These are phyloP conservation scores for Nephromyces sp. DNA, from an alignment of 169 alveolate species.

Conservation along the genomic window DNA sequence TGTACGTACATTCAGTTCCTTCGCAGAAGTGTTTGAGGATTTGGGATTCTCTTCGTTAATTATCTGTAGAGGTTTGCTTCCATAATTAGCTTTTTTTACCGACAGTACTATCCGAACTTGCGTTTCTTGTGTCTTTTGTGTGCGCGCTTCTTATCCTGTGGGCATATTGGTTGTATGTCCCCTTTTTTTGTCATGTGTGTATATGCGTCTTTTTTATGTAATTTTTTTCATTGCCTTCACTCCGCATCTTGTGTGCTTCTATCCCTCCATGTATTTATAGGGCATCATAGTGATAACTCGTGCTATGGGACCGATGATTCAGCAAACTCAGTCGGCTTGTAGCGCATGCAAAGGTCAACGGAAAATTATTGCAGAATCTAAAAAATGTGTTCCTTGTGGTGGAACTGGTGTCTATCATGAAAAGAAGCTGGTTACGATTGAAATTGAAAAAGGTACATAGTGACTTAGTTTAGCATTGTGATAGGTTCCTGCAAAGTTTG, in stretches of 20 bases:
- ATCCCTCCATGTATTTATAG: not conserved
- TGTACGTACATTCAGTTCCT: too few species aligned
- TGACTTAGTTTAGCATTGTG: not conserved
- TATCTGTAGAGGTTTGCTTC: too few species aligned
- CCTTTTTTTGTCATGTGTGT: not conserved
- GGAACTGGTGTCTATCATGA: slow-evolving; percentile 78
- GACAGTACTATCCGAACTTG: not conserved
- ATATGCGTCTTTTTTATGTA: too few species aligned
- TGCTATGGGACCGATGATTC: slow-evolving; percentile 50
- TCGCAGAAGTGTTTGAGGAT: too few species aligned
- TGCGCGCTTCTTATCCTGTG: not conserved
- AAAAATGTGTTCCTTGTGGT: slow-evolving; percentile 47
- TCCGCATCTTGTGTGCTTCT: not conserved
- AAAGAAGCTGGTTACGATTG: slow-evolving; percentile 80
- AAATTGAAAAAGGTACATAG: slow-evolving; percentile 83
- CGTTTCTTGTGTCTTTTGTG: not conserved
- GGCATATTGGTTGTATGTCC: not conserved
- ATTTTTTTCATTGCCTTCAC: not conserved
- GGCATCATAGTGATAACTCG: slow-evolving; percentile 18
- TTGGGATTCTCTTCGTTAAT: too few species aligned
- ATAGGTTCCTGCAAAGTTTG: not conserved
- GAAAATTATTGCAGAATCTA: slow-evolving; percentile 62
- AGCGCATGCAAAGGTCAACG: slow-evolving; percentile 76
- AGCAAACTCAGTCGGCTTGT: slow-evolving; percentile 69
- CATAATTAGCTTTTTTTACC: too few species aligned